phyloP scores from a whole-genome alignment of 2,329 filamentous ascomycete species.

The Ceratocystis diversiconidia region DNA sequence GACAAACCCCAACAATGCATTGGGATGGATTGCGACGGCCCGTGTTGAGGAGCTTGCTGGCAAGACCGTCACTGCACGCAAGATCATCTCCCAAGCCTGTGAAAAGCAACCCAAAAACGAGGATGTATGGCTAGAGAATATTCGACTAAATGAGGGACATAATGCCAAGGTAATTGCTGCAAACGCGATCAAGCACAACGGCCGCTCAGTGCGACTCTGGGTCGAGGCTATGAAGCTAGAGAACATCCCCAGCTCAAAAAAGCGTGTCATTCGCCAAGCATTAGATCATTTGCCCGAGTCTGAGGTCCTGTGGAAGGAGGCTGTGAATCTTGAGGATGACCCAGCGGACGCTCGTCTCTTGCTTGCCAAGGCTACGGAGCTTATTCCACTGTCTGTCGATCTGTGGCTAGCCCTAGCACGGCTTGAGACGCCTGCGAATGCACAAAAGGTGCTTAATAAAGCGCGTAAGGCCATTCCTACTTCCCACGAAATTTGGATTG shows the following conservation, averaged over 20 bases:
- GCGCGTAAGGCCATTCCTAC: constrained; percentile 88
- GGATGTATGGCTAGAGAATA: constrained; percentile 92
- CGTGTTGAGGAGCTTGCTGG: constrained; percentile 85
- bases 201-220: constrained; percentile 79
- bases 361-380: constrained; percentile 86
- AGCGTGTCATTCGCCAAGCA: constrained; percentile 81
- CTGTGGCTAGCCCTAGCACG: constrained; percentile 88
- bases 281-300: constrained; percentile 88
- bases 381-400: constrained; percentile 86
- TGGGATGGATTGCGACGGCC: constrained; percentile 90
- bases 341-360: constrained; percentile 74
- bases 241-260: constrained; percentile 67
- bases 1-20: constrained; percentile 87
- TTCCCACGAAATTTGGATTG: constrained; percentile 93
- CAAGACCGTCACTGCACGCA: constrained; percentile 77
- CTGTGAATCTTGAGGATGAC: constrained; percentile 89
- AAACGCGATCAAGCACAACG: constrained; percentile 82
- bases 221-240: constrained; percentile 91
- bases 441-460: constrained; percentile 87
- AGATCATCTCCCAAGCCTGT: constrained; percentile 75
- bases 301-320: constrained; percentile 93
- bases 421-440: constrained; percentile 77
- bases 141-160: constrained; percentile 76
- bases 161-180: constrained; percentile 95
- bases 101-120: constrained; percentile 86